Evolutionary conservation across 2,329 filamentous ascomycete species (phyloP).

Genomic region (Ceratocystis harringtonii): DNA sequence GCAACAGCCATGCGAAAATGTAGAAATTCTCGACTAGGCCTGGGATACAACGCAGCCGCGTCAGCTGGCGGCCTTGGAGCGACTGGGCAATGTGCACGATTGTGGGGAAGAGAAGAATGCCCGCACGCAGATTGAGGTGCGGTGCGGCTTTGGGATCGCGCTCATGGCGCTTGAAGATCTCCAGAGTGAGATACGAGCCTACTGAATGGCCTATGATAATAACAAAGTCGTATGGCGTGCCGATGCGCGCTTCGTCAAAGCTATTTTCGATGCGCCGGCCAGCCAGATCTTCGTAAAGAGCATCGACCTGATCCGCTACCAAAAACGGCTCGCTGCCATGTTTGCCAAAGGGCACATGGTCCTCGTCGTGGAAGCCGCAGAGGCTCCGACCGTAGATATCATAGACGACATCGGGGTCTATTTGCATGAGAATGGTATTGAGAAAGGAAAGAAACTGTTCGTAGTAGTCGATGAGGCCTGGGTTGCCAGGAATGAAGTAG

Average conservation of each 20-base stretch:
- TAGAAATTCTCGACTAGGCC: slow-evolving; percentile 30
- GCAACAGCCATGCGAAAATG: slow-evolving; percentile 27
- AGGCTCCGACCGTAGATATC: slow-evolving; percentile 45
- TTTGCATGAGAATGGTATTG: slow-evolving; percentile 35
- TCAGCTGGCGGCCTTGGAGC: slow-evolving; percentile 40
- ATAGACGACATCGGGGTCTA: slow-evolving; percentile 28
- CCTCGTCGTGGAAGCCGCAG: slow-evolving; percentile 41
- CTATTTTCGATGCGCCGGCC: slow-evolving; percentile 22
- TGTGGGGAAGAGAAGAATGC: slow-evolving; percentile 58
- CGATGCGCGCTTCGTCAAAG: slow-evolving; percentile 21
- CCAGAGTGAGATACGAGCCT: slow-evolving; percentile 55
- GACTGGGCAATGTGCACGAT: slow-evolving; percentile 55
- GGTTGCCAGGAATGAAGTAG: slow-evolving; percentile 64
- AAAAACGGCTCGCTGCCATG: slow-evolving; percentile 31
- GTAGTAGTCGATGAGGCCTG: slow-evolving; percentile 62
- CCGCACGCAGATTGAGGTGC: slow-evolving; percentile 33
- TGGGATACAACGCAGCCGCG: slow-evolving; percentile 24
- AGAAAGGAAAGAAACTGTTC: slow-evolving; percentile 47
- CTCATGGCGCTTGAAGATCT: slow-evolving; percentile 46
- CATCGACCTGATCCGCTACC: slow-evolving; percentile 39
- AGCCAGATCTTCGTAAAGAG: slow-evolving; percentile 28
- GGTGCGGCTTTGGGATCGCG: slow-evolving; percentile 25
- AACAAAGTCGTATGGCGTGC: slow-evolving; percentile 38
- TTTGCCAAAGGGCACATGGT: slow-evolving; percentile 33
- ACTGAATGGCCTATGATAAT: slow-evolving; percentile 62